Conservation (phyloP, 192 early-diverging fungal genomes). For the Coemansia sp. region DNA sequence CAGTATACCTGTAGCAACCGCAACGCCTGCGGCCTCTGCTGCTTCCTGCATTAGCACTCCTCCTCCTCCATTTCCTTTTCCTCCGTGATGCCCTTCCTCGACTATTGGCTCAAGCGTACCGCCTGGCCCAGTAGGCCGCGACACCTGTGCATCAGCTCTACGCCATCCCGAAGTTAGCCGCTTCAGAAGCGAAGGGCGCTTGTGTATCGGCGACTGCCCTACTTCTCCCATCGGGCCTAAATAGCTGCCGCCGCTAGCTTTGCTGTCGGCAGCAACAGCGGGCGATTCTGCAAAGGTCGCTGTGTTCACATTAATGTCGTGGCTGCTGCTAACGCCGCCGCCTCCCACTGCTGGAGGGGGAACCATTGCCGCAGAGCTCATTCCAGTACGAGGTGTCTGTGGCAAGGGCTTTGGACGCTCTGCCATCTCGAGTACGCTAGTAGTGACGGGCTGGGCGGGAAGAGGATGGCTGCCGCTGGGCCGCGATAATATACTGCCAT, state of each 20-base stretch:
- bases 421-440: constrained; percentile 20
- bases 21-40: constrained; percentile 7
- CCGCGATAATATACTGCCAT: neutral
- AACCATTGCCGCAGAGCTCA: neutral
- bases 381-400: neutral
- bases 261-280: neutral
- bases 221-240: neutral
- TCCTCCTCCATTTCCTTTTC: neutral
- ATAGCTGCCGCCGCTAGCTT: neutral
- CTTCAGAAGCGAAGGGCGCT: constrained; percentile 47
- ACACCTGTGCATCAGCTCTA: constrained; percentile 11
- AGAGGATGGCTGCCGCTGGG: neutral
- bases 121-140: neutral
- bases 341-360: neutral
- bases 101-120: constrained; percentile 22
- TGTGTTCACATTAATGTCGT: constrained; percentile 16
- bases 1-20: constrained; percentile 15
- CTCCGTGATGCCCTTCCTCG: constrained; percentile 12
- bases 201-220: neutral
- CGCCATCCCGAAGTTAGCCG: constrained; percentile 50
- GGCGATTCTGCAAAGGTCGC: constrained; percentile 13
- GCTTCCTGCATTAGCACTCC: constrained; percentile 2
- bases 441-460: constrained; percentile 1
- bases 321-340: neutral
- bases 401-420: constrained; percentile 17